These are phyloP conservation scores for Pseudogymnoascus sp. DNA, from an alignment of 2,329 filamentous ascomycete genomes.

Conservation along the genomic window DNA sequence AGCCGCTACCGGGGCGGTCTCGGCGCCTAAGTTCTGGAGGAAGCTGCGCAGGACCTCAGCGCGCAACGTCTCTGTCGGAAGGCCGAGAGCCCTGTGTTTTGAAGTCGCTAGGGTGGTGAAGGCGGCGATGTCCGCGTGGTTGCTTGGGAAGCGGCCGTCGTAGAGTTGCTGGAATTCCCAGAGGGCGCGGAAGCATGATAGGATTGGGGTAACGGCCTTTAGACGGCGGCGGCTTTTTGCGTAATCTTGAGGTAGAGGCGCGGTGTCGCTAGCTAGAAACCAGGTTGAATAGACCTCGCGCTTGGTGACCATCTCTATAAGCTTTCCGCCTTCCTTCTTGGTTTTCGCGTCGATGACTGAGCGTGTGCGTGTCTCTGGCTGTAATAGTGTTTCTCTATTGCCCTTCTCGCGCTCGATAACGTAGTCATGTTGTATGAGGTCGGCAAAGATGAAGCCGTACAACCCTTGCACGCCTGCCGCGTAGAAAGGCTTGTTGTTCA, in stretches of 20 bases:
- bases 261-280: conserved; percentile 71
- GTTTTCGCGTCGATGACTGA: conserved; percentile 65
- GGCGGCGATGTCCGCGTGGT: conserved; percentile 57
- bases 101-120: conserved; percentile 75
- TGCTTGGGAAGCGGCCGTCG: conserved; percentile 46
- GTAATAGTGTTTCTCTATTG: conserved; percentile 57
- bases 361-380: conserved; percentile 69
- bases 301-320: conserved; percentile 82
- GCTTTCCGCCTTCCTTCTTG: conserved; percentile 62
- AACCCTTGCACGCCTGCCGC: conserved; percentile 80
- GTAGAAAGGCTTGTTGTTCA: conserved; percentile 78
- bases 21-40: conserved; percentile 75
- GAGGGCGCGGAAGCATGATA: conserved; percentile 80
- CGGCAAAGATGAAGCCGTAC: conserved; percentile 92
- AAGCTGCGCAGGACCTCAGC: conserved; percentile 75
- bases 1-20: conserved; percentile 80
- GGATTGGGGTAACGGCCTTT: conserved; percentile 70
- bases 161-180: conserved; percentile 73
- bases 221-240: conserved; percentile 60
- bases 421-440: conserved; percentile 85
- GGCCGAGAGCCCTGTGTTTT: conserved; percentile 67
- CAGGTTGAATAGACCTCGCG: conserved; percentile 85
- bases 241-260: conserved; percentile 64
- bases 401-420: conserved; percentile 78
- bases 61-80: conserved; percentile 60